Conservation (phyloP, 202 grass and related monocot genomes). For the Miscanthus sacchariflorus region DNA sequence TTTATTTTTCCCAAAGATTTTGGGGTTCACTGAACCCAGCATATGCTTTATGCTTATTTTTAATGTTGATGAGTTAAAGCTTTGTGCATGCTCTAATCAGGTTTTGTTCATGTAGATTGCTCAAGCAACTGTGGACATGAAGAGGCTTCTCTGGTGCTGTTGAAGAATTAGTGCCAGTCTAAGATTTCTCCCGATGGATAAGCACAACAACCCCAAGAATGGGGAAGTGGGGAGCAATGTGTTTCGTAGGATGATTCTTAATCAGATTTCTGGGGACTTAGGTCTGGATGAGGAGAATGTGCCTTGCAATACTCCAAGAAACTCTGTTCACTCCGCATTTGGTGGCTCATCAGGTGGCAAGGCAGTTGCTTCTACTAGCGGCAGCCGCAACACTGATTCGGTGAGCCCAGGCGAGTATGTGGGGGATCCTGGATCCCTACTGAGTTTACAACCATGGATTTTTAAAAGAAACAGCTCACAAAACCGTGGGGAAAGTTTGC, state of each 20-base stretch:
- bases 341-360: slow-evolving; percentile 29
- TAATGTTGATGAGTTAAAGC: neutral
- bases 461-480: slow-evolving; percentile 63
- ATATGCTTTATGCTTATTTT: neutral
- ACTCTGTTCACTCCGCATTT: slow-evolving; percentile 38
- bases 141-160: neutral
- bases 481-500: slow-evolving; percentile 42
- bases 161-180: slow-evolving; percentile 30
- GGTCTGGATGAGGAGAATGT: slow-evolving; percentile 58
- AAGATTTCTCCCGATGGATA: slow-evolving; percentile 61
- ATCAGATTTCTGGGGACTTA: slow-evolving; percentile 46
- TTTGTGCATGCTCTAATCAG: slow-evolving; percentile 13
- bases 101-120: slow-evolving; percentile 40
- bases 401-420: slow-evolving; percentile 64
- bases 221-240: slow-evolving; percentile 37
- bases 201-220: slow-evolving; percentile 52
- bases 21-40: neutral
- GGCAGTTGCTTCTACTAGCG: slow-evolving; percentile 44
- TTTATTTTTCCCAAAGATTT: neutral
- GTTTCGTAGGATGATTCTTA: slow-evolving; percentile 63
- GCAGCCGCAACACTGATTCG: slow-evolving; percentile 5
- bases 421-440: slow-evolving; percentile 72
- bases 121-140: slow-evolving; percentile 31
- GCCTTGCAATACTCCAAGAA: slow-evolving; percentile 65
- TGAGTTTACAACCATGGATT: slow-evolving; percentile 98